These are phyloP conservation scores for Cicer bijugum DNA, from an alignment of 306 rosid genomes.

Conservation along the genomic window DNA sequence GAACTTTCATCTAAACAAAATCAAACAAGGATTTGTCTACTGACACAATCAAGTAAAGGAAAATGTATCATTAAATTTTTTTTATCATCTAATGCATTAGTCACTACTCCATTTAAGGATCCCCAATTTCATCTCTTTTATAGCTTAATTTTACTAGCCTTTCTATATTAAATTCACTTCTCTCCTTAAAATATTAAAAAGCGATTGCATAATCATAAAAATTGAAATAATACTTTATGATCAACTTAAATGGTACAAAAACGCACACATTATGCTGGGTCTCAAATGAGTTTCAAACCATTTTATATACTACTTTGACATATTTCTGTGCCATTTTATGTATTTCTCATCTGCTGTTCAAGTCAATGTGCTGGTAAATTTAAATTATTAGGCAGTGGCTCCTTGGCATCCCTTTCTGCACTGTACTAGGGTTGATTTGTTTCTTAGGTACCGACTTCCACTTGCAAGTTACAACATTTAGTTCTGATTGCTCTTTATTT, in stretches of 20 bases:
- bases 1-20: no score
- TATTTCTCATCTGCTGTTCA: background rate
- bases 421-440: constrained; percentile 25
- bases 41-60: no score
- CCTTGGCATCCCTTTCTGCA: background rate
- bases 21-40: no score
- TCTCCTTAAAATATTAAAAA: background rate
- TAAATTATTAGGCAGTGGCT: background rate
- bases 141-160: no score
- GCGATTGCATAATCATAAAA: background rate
- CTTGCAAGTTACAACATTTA: constrained; percentile 1
- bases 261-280: background rate
- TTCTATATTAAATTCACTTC: no score
- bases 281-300: background rate
- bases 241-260: background rate
- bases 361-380: constrained; percentile 13
- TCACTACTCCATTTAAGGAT: no score
- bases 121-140: no score
- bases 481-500: constrained; percentile 2
- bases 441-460: constrained; percentile 23
- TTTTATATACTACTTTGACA: background rate
- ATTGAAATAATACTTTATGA: background rate
- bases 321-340: constrained; percentile 20
- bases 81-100: no score
- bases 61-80: no score